phyloP scores from a whole-genome alignment of 2,329 filamentous ascomycete genomes.

The Fusarium floridanum region DNA sequence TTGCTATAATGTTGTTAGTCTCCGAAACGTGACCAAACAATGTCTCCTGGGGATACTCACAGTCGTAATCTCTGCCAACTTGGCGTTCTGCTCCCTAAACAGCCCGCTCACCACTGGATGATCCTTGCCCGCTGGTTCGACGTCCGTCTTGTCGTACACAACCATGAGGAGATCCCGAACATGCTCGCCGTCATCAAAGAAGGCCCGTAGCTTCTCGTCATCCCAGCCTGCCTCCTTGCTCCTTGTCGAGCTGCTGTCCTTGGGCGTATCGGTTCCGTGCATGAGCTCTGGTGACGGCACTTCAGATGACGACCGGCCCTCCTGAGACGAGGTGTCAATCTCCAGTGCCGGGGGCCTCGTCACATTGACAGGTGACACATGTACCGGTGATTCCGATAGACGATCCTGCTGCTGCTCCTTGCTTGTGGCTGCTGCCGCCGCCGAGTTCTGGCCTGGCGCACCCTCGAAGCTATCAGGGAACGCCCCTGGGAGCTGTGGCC shows the following conservation, averaged over 20 bases:
- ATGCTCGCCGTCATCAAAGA: slow-evolving; percentile 90
- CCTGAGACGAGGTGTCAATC: slow-evolving; percentile 78
- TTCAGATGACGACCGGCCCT: slow-evolving; percentile 72
- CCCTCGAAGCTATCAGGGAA: slow-evolving; percentile 58
- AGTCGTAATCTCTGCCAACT: slow-evolving; percentile 86
- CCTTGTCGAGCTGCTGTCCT: slow-evolving; percentile 54
- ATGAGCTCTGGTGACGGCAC: slow-evolving; percentile 74
- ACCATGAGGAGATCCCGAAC: slow-evolving; percentile 91
- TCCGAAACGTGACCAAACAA: not conserved
- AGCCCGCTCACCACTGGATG: slow-evolving; percentile 86
- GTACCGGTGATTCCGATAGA: slow-evolving; percentile 76
- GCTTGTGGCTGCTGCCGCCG: slow-evolving; percentile 48
- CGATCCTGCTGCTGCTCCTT: slow-evolving; percentile 56
- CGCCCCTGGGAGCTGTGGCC: slow-evolving; percentile 55
- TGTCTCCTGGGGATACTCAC: slow-evolving; percentile 57
- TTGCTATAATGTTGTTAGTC: slow-evolving; percentile 63
- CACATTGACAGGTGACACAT: slow-evolving; percentile 60
- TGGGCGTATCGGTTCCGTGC: slow-evolving; percentile 58
- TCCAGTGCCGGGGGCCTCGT: slow-evolving; percentile 75
- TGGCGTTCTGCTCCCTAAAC: slow-evolving; percentile 89
- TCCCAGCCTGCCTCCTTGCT: slow-evolving; percentile 76
- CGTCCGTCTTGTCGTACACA: slow-evolving; percentile 91
- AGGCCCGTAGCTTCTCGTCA: slow-evolving; percentile 85
- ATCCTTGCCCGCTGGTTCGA: slow-evolving; percentile 82
- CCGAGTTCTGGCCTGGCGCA: slow-evolving; percentile 45